Evolutionary conservation across 805 yeast genomes (phyloP).

Genomic region (Metschnikowia santaceciliae): DNA sequence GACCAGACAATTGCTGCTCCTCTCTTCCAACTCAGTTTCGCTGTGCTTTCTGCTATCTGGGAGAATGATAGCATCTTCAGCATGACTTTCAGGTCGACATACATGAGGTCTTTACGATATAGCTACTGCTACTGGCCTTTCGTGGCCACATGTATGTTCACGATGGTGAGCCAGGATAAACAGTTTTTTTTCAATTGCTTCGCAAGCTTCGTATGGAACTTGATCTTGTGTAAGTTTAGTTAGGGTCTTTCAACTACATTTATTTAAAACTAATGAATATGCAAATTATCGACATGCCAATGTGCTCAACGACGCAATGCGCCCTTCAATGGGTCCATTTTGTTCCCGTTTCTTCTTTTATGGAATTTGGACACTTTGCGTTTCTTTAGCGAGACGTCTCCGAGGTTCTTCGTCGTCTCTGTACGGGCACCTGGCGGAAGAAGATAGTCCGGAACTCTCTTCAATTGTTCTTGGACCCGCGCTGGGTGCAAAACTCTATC

Average conservation of each 20-base stretch:
- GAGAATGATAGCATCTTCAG: constrained; percentile 39
- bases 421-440: constrained; percentile 74
- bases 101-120: constrained; percentile 45
- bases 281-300: constrained; percentile 9
- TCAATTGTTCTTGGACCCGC: constrained; percentile 78
- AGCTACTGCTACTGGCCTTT: constrained; percentile 60
- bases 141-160: constrained; percentile 49
- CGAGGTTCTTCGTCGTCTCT: constrained; percentile 50
- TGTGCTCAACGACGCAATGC: constrained; percentile 11
- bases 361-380: constrained; percentile 43
- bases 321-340: constrained; percentile 63
- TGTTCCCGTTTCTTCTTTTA: constrained; percentile 37
- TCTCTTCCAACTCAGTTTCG: constrained; percentile 49
- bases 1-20: constrained; percentile 59
- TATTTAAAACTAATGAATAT: constrained; percentile 15
- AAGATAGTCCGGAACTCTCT: constrained; percentile 88
- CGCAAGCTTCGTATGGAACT: constrained; percentile 54
- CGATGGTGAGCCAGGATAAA: constrained; percentile 42
- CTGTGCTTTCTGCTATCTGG: constrained; percentile 50
- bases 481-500: constrained; percentile 85
- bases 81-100: constrained; percentile 23
- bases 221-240: constrained; percentile 32
- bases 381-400: constrained; percentile 72
- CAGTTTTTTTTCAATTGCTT: constrained; percentile 59
- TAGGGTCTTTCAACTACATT: neutral